These are phyloP conservation scores for Plantago ovata DNA, from an alignment of 257 asterid species.

Conservation along the genomic window DNA sequence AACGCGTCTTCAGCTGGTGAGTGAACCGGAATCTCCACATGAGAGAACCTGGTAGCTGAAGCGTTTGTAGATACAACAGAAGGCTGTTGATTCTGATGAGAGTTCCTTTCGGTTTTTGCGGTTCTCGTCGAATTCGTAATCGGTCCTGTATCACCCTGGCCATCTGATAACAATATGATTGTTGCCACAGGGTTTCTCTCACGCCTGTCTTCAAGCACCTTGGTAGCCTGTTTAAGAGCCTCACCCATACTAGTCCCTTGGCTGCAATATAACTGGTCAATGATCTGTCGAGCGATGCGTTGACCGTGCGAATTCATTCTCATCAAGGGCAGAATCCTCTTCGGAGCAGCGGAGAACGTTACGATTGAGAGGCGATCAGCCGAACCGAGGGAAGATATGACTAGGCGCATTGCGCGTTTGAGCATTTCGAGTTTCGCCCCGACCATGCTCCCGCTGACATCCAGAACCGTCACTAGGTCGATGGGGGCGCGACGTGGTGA, in stretches of 20 bases:
- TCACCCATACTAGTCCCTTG: slow-evolving; percentile 62
- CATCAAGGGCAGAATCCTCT: slow-evolving; percentile 50
- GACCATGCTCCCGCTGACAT: slow-evolving; percentile 72
- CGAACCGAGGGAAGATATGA: slow-evolving; percentile 81
- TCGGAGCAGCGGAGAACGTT: slow-evolving; percentile 60
- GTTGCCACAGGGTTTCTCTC: slow-evolving; percentile 81
- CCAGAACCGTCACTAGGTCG: slow-evolving; percentile 81
- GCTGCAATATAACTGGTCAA: slow-evolving; percentile 63
- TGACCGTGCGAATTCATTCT: slow-evolving; percentile 79
- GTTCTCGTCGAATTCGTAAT: slow-evolving; percentile 19
- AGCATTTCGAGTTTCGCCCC: slow-evolving; percentile 90
- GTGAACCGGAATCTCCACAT: slow-evolving; percentile 78
- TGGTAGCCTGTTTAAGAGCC: slow-evolving; percentile 68
- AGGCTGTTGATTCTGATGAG: slow-evolving; percentile 22
- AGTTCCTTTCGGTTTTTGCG: too few relatives aligned
- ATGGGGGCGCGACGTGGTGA: slow-evolving; percentile 72
- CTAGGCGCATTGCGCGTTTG: slow-evolving; percentile 82
- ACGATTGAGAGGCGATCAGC: slow-evolving; percentile 81
- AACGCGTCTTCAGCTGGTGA: slow-evolving; percentile 74
- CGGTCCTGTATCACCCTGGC: slow-evolving; percentile 41
- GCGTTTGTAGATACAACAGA: slow-evolving; percentile 27
- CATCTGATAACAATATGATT: slow-evolving; percentile 72
- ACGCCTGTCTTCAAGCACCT: slow-evolving; percentile 76
- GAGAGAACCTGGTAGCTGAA: slow-evolving; percentile 67
- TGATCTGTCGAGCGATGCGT: slow-evolving; percentile 47